These are phyloP conservation scores for Daldinia bambusicola DNA, from an alignment of 495 filamentous ascomycete genomes.

Conservation along the genomic window DNA sequence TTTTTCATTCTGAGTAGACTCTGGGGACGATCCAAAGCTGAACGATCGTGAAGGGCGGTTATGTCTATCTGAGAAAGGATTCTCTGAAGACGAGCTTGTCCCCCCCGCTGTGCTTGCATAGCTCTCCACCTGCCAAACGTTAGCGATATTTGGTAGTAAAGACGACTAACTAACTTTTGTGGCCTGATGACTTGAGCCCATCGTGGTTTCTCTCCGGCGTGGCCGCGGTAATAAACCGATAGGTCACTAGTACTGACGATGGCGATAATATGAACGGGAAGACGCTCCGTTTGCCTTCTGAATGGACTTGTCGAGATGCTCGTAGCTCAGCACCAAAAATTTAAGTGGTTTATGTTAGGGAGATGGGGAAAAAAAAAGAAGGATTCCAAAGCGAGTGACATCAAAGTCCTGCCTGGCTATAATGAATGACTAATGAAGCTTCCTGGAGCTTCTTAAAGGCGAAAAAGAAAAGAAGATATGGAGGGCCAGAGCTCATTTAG, in stretches of 20 bases:
- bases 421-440: constrained; percentile 32
- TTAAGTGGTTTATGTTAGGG: background rate
- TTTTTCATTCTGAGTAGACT: constrained; percentile 11
- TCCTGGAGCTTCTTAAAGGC: background rate
- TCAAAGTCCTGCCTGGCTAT: constrained; percentile 8
- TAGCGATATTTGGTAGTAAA: background rate
- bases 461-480: constrained; percentile 8
- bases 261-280: background rate
- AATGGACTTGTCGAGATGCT: background rate
- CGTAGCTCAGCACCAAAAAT: background rate
- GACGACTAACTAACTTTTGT: constrained; percentile 20
- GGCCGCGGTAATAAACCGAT: constrained; percentile 1
- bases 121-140: constrained; percentile 13
- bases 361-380: constrained; percentile 5
- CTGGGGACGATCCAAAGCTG: background rate
- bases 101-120: constrained; percentile 6
- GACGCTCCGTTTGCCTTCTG: background rate
- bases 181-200: background rate
- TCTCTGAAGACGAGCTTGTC: constrained; percentile 3
- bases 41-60: background rate
- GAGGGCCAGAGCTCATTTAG: background rate
- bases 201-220: background rate
- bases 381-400: constrained; percentile 12
- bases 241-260: constrained; percentile 3
- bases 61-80: constrained; percentile 20